Conservation (phyloP, 176 grass and related monocot genomes). For the Triticum monococcum region DNA sequence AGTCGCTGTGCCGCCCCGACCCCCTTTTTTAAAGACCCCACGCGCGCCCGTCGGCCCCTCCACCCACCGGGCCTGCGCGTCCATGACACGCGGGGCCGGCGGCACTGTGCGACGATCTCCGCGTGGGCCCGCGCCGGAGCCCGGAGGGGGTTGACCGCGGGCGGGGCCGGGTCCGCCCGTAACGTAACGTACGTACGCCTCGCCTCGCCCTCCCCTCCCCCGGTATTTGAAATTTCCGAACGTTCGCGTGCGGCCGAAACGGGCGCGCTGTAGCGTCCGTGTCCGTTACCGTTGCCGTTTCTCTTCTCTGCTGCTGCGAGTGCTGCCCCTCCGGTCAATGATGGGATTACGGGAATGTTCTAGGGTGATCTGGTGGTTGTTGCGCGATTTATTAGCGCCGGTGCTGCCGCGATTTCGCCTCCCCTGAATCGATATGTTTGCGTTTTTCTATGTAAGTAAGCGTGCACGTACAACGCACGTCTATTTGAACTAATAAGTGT, state of each 20-base stretch:
- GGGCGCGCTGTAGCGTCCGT: not conserved
- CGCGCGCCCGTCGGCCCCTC: conserved; percentile 9
- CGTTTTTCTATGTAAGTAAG: too few relatives aligned
- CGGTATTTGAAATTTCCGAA: conserved; percentile 46
- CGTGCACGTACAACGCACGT: too few relatives aligned
- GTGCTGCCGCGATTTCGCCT: not conserved
- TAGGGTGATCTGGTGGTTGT: not conserved
- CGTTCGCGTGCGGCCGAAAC: conserved; percentile 25
- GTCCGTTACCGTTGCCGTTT: conserved; percentile 24
- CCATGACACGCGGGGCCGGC: not conserved
- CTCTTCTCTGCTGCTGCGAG: not conserved
- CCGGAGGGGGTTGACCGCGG: conserved; percentile 11
- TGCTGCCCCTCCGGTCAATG: not conserved
- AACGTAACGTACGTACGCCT: conserved; percentile 10
- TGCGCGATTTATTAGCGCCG: not conserved
- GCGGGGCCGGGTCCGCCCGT: not conserved
- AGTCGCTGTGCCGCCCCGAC: conserved; percentile 41
- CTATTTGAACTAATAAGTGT: too few relatives aligned
- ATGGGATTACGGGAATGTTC: not conserved
- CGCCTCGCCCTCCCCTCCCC: not conserved
- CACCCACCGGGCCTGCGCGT: not conserved
- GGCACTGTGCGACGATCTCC: too few relatives aligned
- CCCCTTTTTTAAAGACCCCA: conserved; percentile 34
- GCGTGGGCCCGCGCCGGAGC: not conserved
- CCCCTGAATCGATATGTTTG: not conserved